A percentile compares a stretch with the other conserved stretches of the same genome.
phyloP scores from a whole-genome alignment of 2,329 filamentous ascomycete genomes.

The Talaromyces pinophilus region DNA sequence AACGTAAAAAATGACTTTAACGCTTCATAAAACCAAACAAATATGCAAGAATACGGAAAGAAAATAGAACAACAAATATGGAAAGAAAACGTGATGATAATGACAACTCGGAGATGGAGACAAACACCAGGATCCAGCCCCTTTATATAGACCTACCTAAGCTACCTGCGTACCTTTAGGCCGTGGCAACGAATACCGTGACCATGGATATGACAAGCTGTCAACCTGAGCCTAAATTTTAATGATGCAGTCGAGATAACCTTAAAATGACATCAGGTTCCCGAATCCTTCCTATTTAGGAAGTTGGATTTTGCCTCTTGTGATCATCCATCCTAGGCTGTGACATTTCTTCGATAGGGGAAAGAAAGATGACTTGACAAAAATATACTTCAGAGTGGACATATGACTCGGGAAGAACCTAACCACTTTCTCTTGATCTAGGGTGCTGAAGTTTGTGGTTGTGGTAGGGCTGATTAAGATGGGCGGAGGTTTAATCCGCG shows the following conservation, averaged over 20 bases:
- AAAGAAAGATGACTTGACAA: neutral
- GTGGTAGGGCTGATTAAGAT: neutral
- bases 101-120: neutral
- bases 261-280: conserved; percentile 13
- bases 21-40: neutral
- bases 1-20: neutral
- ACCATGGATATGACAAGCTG: neutral
- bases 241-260: neutral
- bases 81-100: neutral
- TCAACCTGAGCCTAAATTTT: neutral
- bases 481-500: neutral
- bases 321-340: neutral
- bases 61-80: neutral
- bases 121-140: neutral
- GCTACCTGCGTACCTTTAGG: neutral
- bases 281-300: neutral
- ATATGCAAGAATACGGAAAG: neutral
- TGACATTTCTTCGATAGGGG: neutral
- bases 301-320: neutral
- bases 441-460: neutral
- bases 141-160: conserved; percentile 10
- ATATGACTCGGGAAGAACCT: conserved; percentile 6
- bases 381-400: neutral
- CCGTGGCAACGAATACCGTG: neutral
- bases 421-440: neutral